A percentile compares a stretch with the other conserved stretches of the same genome.
phyloP scores from a whole-genome alignment of 176 grass and related monocot genomes.

The Eragrostis nindensis region DNA sequence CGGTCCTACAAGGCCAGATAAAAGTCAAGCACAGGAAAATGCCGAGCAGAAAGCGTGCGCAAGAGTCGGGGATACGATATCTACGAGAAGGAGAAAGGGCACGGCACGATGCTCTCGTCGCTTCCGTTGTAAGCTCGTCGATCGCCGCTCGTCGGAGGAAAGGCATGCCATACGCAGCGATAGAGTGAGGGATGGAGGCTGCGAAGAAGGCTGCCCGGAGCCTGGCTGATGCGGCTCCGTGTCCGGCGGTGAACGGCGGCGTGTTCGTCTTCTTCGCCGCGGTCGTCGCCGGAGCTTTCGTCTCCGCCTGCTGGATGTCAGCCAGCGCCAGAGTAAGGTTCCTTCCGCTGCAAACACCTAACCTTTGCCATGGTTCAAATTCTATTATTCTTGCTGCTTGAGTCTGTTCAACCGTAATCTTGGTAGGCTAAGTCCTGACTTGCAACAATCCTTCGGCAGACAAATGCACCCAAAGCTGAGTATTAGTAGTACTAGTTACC shows the following conservation, averaged over 20 bases:
- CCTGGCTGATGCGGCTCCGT: conserved; percentile 11
- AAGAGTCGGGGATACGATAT: not conserved
- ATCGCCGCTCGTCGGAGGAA: not conserved
- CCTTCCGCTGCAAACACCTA: not conserved
- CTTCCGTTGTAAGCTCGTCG: not conserved
- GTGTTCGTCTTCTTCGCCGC: conserved; percentile 47
- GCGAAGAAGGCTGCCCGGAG: conserved; percentile 27
- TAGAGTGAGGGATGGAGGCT: conserved; percentile 27
- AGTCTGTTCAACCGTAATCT: not conserved
- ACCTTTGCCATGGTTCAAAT: not conserved
- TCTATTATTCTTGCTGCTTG: not conserved
- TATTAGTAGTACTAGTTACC: not conserved
- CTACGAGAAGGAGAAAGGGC: not conserved
- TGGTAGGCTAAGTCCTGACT: not conserved
- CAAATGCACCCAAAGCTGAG: not conserved
- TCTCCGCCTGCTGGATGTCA: conserved; percentile 49
- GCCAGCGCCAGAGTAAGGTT: conserved; percentile 36
- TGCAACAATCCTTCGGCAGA: not conserved
- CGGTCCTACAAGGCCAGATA: not conserved
- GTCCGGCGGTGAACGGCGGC: conserved; percentile 23
- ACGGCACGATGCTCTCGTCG: not conserved
- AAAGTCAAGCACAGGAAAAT: not conserved
- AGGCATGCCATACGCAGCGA: not conserved
- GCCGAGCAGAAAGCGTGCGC: not conserved
- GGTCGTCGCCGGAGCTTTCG: conserved; percentile 50